Evolutionary conservation across 352 stramenopile species (phyloP), one percentile per base, ranked within the genome.

Genomic region (Globisporangium paddicum): DNA sequence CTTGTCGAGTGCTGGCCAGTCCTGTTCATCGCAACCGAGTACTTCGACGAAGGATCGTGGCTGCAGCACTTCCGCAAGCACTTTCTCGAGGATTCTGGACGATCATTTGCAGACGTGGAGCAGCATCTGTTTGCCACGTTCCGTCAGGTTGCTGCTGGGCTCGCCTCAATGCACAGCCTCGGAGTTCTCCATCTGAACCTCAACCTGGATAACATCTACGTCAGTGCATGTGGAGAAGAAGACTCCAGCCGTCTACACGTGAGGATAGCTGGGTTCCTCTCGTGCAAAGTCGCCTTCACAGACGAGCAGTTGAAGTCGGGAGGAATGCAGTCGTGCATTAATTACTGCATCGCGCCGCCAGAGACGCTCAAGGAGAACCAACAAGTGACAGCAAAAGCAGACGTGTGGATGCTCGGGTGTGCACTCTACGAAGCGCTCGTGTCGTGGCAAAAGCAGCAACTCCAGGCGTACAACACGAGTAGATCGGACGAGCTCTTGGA

Each of bases 371-470:
- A 73, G 1, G 56, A 69, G 16, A 34, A 54, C 0, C 38, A 46
- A 13, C 60, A 55, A 0, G 50, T 87, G 18, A 76, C 73, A 1
- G 46, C 60, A 1, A 90, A 90, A 71, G 52, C 67, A 0, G 79
- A 90, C 21, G 66, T 63, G 0, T 90, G 78, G 78, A 88, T 89
- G 81, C 57, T 90, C 2, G 81, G 81, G 0, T 87, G 79, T 46
- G 66, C 70, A 2, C 42, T 90, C 0, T 87, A 67, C 10, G 75
- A 87, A 19, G 71, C 75, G 34, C 58, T 90, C 9, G 65, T 82
- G 60, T 65, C 82, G 21, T 89, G 73, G 73, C 73, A 90, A 32
- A 55, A 19, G 0, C 51, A 67, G 10, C 72, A 88, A 48, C 51
- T 88, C 9, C 51, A 47, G 1, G 23, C 44, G 1, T 61, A 44